Base-by-base conservation (phyloP, 768 basidiomycete species). In the Ephemerocybe angulata region DNA sequence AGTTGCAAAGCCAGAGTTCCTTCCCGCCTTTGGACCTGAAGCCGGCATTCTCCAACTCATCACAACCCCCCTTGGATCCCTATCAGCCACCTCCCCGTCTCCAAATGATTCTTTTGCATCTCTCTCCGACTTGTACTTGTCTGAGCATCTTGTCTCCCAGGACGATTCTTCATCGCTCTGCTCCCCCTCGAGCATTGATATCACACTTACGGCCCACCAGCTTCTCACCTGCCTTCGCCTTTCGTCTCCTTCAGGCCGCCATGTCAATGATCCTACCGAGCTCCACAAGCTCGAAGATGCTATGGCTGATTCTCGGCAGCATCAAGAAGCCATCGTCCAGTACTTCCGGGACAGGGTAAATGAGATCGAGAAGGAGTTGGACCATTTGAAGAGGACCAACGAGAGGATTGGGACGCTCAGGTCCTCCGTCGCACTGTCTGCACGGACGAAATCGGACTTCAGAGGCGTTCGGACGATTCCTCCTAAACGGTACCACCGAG, bases 1-100 rank as follows among this genome's bases (percentile, higher is more conserved):
- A 55, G 81, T 90, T 8, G 82, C 81, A 24, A 82, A 81, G 66
- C 81, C 84, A 10, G 83, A 88, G 57, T 86, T 87, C 55, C 79
- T 81, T n/a, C 61, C 63, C 17, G 83, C 80, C 2, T 90, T 90
- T 64, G 81, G 79, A 35, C 62, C 73, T n/a, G 76, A 80, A 22
- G 68, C 70, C 4, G 79, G 77, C 80, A 27, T 67, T 81, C 29
- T 87, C 84, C 8, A 75, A 72, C 55, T 76, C 73, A 55, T 55
- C 48, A 85, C 85, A 12, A 75, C 84, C 48, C 79, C 79, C 41
- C 76, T 76, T 31, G 47, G 33, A 49, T 7, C 31, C 15, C 15
- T 28, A 0, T 67, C 68, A 29, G 19, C 12, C 19, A 19, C 35
- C 10, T 31, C 54, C 17, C 3, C 24, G 4, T 27, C 35, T n/a